These are phyloP conservation scores for Pseudogymnoascus sp. DNA, from an alignment of 2,329 filamentous ascomycete genomes.

Conservation along the genomic window DNA sequence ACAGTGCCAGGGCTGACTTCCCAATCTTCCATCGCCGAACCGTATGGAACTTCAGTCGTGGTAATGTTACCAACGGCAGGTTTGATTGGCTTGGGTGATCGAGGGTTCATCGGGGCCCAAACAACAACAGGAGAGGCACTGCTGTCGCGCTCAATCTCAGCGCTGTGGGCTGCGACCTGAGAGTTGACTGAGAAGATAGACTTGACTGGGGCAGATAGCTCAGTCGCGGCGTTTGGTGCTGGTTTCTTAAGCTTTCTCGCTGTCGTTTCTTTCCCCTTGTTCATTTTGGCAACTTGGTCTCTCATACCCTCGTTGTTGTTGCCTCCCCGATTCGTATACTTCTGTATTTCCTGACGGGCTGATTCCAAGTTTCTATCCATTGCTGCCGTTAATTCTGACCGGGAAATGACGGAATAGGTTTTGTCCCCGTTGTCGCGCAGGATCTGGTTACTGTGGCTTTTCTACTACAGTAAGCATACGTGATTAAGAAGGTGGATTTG, in stretches of 20 bases:
- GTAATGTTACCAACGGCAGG: constrained; percentile 1
- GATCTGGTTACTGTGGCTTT: background rate
- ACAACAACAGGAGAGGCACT: background rate
- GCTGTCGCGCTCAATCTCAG: background rate
- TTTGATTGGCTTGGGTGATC: background rate
- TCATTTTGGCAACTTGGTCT: background rate
- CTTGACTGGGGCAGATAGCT: background rate
- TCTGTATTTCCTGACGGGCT: background rate
- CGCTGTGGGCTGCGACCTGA: background rate
- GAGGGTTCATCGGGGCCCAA: background rate
- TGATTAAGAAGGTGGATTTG: background rate
- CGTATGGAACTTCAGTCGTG: background rate
- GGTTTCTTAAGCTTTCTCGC: background rate
- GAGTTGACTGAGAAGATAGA: background rate
- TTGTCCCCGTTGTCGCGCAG: background rate
- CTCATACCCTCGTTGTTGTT: background rate
- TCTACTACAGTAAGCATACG: background rate
- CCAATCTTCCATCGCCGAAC: constrained; percentile 17
- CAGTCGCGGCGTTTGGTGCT: background rate
- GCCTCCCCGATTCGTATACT: background rate
- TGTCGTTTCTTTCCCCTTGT: background rate
- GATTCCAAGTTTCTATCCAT: background rate
- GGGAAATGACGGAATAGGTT: background rate
- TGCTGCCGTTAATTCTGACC: background rate
- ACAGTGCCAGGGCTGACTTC: constrained; percentile 18